Base-by-base conservation (phyloP, 306 rosid genomes). In the Malus fusca region DNA sequence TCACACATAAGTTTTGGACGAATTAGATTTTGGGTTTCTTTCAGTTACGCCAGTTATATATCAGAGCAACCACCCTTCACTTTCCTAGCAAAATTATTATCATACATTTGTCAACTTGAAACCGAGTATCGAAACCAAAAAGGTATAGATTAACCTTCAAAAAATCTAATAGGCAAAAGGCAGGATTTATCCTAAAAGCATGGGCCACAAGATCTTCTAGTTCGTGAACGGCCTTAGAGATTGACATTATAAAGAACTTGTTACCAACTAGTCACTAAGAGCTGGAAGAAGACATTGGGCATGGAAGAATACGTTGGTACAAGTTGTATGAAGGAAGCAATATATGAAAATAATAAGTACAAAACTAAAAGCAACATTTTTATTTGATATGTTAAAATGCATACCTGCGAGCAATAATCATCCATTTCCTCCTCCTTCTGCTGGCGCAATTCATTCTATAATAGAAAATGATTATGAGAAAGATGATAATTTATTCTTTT, bases 401-500 rank as follows among this genome's bases (percentile, higher is more conserved):
- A 77, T 70, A 95, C 99, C 93, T 88, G 90, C 11, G 99, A 96
- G 79, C 96, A 92, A 84, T 92, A 89, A 86, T 96, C 97, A 76
- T 96, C 98, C 92, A 90, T 89, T 83, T 89, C 89, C 87, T 96
- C 99, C 89, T 96, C 99, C 90, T 91, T 92, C 78, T 79, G 92
- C 82, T 92, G 99, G 75, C 96, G 87, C 79, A 96, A 68, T 66
- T 92, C 99, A 79, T 96, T 93, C 99, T 95, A 74, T 6, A 74
- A 81, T 71, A 80, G 63, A 66, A 81, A 62, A 42, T 19, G n/a
- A 26, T 48, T 11, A 40, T 51, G 8, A 78, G 40, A 37, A 56
- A 44, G 10, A 63, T 60, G 64, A 62, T 17, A 6, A 58, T 23
- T 52, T 51, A 37, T 42, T 43, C 15, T 1, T 17, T 4, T 25